A percentile compares a stretch with the other conserved stretches of the same genome.
phyloP scores from a whole-genome alignment of 106 monocot genomes.

The Platanthera zijinensis region DNA sequence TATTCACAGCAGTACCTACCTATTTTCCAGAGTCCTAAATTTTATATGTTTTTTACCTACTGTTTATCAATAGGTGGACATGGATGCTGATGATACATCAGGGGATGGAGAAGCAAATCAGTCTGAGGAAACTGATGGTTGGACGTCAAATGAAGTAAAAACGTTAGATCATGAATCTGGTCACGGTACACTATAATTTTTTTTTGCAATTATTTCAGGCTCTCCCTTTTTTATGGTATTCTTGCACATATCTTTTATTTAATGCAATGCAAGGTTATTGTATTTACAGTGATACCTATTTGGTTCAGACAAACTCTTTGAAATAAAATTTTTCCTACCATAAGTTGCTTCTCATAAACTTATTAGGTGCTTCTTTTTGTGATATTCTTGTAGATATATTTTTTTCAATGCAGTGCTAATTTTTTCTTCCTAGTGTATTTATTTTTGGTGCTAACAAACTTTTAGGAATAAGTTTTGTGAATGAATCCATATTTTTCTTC shows the following conservation, averaged over 20 bases:
- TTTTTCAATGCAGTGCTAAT: too few species aligned
- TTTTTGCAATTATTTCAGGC: background rate
- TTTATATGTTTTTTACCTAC: background rate
- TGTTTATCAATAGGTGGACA: slow-evolving; percentile 57
- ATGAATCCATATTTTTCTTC: too few species aligned
- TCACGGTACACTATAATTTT: slow-evolving; percentile 22
- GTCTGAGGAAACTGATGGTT: slow-evolving; percentile 18
- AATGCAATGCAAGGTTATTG: background rate
- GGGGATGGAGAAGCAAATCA: slow-evolving; percentile 23
- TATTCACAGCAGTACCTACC: background rate
- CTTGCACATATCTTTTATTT: background rate
- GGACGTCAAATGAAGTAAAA: slow-evolving; percentile 7
- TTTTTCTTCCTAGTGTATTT: too few species aligned
- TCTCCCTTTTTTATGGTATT: background rate
- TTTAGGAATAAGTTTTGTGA: too few species aligned
- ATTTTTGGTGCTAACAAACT: too few species aligned
- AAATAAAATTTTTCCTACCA: too few species aligned
- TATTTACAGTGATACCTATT: background rate
- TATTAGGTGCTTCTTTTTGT: too few species aligned
- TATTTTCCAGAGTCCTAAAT: background rate
- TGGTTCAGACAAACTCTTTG: too few species aligned
- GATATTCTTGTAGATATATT: too few species aligned
- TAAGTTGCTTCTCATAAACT: too few species aligned
- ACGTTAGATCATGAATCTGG: slow-evolving; percentile 18
- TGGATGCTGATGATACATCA: slow-evolving; percentile 74